Conservation (phyloP, 108 stramenopile genomes). For the Hondaea fermentalgiana region DNA sequence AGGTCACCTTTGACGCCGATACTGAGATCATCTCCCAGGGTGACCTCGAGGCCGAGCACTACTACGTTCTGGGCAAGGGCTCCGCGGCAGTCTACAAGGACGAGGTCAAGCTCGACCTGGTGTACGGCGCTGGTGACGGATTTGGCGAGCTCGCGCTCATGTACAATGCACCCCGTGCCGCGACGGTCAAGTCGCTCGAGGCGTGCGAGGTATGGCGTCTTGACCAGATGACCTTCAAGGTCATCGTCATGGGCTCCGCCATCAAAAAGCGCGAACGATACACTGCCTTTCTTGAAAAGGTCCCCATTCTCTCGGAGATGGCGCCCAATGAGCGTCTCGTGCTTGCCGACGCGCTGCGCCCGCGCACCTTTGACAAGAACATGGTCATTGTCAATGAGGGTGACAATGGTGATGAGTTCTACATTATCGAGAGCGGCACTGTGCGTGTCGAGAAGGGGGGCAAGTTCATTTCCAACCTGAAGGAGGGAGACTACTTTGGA, state of each 20-base stretch:
- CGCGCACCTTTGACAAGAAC: slow-evolving; percentile 42
- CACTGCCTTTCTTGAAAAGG: not conserved
- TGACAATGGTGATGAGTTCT: slow-evolving; percentile 68
- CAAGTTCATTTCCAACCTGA: not conserved
- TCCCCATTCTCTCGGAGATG: not conserved
- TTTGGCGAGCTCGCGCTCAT: slow-evolving; percentile 87
- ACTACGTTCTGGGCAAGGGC: not conserved
- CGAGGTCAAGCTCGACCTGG: not conserved
- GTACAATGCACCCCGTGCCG: slow-evolving; percentile 81
- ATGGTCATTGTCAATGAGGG: slow-evolving; percentile 67
- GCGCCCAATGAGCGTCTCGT: not conserved
- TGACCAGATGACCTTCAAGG: slow-evolving; percentile 20
- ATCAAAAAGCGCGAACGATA: not conserved
- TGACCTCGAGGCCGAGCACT: not conserved
- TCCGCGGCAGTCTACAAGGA: not conserved
- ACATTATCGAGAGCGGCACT: slow-evolving; percentile 63
- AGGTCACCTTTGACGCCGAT: not conserved
- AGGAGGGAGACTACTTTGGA: slow-evolving; percentile 44
- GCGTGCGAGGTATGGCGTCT: slow-evolving; percentile 26
- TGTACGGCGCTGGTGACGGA: slow-evolving; percentile 16
- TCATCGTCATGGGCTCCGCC: not conserved
- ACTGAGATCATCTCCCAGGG: not conserved
- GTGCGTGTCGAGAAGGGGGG: not conserved
- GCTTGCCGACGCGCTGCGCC: slow-evolving; percentile 29
- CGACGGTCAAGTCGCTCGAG: slow-evolving; percentile 47